Conservation (phyloP, 306 rosid genomes). For the Trifolium subterraneum region DNA sequence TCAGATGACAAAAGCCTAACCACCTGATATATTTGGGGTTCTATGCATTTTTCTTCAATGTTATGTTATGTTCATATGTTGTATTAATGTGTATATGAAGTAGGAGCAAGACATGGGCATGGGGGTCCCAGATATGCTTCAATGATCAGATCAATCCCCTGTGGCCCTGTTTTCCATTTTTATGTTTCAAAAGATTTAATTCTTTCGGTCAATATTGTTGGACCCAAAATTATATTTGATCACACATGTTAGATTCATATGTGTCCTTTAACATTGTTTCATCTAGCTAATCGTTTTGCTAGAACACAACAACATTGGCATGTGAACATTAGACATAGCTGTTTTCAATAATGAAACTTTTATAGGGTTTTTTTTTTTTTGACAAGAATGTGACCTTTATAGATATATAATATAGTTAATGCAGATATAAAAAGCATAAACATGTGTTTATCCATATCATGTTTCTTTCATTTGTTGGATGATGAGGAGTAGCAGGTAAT, state of each 20-base stretch:
- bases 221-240: too few species aligned
- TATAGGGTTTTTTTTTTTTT: too few species aligned
- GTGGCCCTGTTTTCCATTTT: background rate
- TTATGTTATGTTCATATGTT: too few species aligned
- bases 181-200: too few species aligned
- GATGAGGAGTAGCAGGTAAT: too few species aligned
- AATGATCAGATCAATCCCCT: background rate
- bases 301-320: constrained; percentile 15
- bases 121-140: constrained; percentile 25
- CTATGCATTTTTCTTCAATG: background rate
- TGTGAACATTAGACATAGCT: constrained; percentile 5
- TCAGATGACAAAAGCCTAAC: background rate
- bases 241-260: background rate
- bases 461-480: too few species aligned
- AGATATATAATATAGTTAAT: background rate
- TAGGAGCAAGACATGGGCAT: background rate
- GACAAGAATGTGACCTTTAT: too few species aligned
- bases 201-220: too few species aligned
- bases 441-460: constrained; percentile 18
- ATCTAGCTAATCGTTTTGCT: background rate
- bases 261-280: background rate
- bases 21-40: background rate
- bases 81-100: background rate
- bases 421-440: constrained; percentile 8
- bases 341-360: constrained; percentile 7